These are phyloP conservation scores for Polygonum aviculare DNA, from an alignment of 148 eudicot genomes.

Conservation along the genomic window DNA sequence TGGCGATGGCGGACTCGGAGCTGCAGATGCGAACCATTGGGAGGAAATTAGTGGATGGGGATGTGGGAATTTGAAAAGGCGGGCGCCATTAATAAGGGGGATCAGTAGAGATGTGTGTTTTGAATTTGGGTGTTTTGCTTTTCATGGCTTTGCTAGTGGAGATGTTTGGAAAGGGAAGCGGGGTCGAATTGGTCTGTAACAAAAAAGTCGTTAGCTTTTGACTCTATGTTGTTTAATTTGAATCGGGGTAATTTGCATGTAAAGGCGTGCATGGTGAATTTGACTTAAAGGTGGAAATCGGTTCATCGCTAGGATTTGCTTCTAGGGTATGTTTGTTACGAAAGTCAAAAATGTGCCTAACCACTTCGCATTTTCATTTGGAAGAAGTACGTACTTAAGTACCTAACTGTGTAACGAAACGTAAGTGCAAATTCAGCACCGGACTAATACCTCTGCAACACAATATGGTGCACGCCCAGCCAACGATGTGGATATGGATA, in stretches of 20 bases:
- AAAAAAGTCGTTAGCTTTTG: neutral
- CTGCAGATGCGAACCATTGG: constrained; percentile 67
- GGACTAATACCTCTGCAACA: too few relatives aligned
- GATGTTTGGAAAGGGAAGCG: neutral
- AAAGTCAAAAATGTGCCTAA: neutral
- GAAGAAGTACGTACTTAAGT: too few relatives aligned
- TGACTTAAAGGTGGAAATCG: neutral
- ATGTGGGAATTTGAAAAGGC: constrained; percentile 9
- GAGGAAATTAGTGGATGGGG: neutral
- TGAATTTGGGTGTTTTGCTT: neutral
- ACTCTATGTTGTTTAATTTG: neutral
- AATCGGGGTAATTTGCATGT: neutral
- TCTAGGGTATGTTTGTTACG: neutral
- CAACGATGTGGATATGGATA: too few relatives aligned
- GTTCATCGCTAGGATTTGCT: neutral
- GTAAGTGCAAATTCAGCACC: too few relatives aligned
- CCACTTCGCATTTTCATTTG: too few relatives aligned
- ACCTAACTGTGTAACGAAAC: too few relatives aligned
- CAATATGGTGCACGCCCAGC: too few relatives aligned
- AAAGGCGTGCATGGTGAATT: neutral
- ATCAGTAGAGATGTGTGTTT: neutral
- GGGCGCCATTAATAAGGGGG: constrained; percentile 22
- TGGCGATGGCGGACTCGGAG: constrained; percentile 52
- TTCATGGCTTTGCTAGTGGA: neutral
- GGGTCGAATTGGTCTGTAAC: neutral